Evolutionary conservation across 768 basidiomycete genomes (phyloP).

Genomic region (Agaricus blazei): DNA sequence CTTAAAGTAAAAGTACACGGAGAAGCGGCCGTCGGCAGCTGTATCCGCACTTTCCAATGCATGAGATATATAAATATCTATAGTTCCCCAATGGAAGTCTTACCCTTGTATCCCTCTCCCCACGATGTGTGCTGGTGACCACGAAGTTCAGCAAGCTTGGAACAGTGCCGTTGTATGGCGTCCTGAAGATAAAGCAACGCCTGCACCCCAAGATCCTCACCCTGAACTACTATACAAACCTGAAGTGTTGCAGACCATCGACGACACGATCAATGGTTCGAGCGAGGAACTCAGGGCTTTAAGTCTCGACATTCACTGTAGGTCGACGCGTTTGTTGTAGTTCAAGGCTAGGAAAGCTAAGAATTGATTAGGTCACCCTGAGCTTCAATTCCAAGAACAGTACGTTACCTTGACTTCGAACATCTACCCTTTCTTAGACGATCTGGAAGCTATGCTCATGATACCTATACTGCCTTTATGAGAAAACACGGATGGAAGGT

Average conservation of each 20-base stretch:
- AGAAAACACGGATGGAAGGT: constrained; percentile 60
- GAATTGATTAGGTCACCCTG: constrained; percentile 54
- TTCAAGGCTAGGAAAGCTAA: background rate
- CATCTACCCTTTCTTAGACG: background rate
- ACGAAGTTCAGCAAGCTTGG: constrained; percentile 8
- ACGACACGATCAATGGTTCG: constrained; percentile 46
- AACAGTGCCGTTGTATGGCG: constrained; percentile 31
- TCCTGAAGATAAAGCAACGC: constrained; percentile 29
- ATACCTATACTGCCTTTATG: constrained; percentile 64
- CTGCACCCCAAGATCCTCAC: constrained; percentile 29
- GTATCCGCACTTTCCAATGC: no score
- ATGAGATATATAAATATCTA: background rate
- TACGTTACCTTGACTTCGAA: constrained; percentile 22
- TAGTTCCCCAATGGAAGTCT: background rate
- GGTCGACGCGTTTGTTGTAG: constrained; percentile 8
- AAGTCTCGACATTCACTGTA: constrained; percentile 77
- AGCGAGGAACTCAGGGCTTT: constrained; percentile 50
- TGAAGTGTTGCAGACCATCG: constrained; percentile 57
- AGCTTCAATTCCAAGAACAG: constrained; percentile 65
- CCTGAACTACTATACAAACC: constrained; percentile 40
- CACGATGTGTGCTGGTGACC: constrained; percentile 20
- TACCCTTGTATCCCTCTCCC: background rate
- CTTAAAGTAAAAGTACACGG: no score
- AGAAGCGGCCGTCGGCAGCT: no score
- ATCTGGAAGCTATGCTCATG: constrained; percentile 59